phyloP scores from a whole-genome alignment of 768 basidiomycete species.

The Leucocoprinus leucothites region DNA sequence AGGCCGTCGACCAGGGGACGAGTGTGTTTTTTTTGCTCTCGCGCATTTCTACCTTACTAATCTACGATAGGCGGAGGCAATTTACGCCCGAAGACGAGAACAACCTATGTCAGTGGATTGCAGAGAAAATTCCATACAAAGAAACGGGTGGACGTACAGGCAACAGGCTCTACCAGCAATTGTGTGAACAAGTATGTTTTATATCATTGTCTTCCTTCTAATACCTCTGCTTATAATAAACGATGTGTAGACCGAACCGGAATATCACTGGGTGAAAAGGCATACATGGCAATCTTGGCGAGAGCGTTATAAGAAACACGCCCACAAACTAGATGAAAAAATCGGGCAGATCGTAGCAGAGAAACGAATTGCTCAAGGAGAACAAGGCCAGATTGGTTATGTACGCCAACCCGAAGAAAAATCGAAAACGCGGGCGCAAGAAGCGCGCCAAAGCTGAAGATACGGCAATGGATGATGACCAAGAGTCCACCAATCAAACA shows the following conservation, averaged over 20 bases:
- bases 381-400: slow-evolving; percentile 82
- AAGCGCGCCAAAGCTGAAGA: slow-evolving; percentile 35
- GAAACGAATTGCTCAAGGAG: slow-evolving; percentile 64
- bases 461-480: slow-evolving; percentile 12
- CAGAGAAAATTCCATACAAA: slow-evolving; percentile 79
- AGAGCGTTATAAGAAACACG: slow-evolving; percentile 84
- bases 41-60: slow-evolving; percentile 2
- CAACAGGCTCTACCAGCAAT: slow-evolving; percentile 79
- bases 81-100: slow-evolving; percentile 78
- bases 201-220: neutral
- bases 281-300: slow-evolving; percentile 93
- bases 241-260: slow-evolving; percentile 57
- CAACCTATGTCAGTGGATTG: slow-evolving; percentile 75
- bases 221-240: neutral
- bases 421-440: slow-evolving; percentile 51
- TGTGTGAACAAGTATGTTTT: slow-evolving; percentile 61
- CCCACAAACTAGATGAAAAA: slow-evolving; percentile 57
- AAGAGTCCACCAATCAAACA: slow-evolving; percentile 19
- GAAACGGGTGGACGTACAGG: slow-evolving; percentile 80
- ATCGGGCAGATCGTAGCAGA: slow-evolving; percentile 68
- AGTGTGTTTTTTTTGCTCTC: slow-evolving; percentile 42
- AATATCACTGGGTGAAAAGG: slow-evolving; percentile 74
- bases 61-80: slow-evolving; percentile 57
- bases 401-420: slow-evolving; percentile 75
- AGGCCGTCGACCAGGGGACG: slow-evolving; percentile 76